A percentile compares a stretch with the other conserved stretches of the same genome.
Evolutionary conservation across 2,329 filamentous ascomycete genomes (phyloP).

Genomic region (Apiospora arundinis): DNA sequence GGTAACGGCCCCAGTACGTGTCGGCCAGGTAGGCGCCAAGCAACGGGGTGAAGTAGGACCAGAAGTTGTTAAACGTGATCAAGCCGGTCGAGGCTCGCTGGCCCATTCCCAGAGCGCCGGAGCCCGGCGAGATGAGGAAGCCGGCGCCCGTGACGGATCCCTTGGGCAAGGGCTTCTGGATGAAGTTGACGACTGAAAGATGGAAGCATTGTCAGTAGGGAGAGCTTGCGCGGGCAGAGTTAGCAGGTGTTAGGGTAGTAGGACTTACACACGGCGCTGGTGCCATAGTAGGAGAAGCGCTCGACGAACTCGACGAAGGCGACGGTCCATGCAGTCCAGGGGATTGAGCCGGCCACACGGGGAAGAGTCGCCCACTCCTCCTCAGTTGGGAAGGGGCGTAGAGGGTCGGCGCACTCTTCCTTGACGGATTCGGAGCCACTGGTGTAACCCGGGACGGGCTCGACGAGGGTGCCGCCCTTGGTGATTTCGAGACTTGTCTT

Average conservation of each 20-base stretch:
- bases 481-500: slow-evolving; percentile 21
- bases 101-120: slow-evolving; percentile 19
- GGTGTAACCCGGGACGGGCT: background rate
- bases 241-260: background rate
- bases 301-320: slow-evolving; percentile 23
- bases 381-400: slow-evolving; percentile 14
- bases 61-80: slow-evolving; percentile 61
- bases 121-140: slow-evolving; percentile 12
- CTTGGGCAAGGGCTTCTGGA: slow-evolving; percentile 54
- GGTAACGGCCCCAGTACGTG: slow-evolving; percentile 66
- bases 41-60: slow-evolving; percentile 66
- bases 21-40: slow-evolving; percentile 63
- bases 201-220: background rate
- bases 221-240: background rate
- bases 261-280: slow-evolving; percentile 21
- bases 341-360: slow-evolving; percentile 15
- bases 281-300: slow-evolving; percentile 22
- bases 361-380: slow-evolving; percentile 21
- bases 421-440: background rate
- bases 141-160: slow-evolving; percentile 51
- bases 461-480: slow-evolving; percentile 21
- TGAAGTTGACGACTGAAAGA: slow-evolving; percentile 47
- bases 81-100: slow-evolving; percentile 38
- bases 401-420: slow-evolving; percentile 5
- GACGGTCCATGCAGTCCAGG: slow-evolving; percentile 22